These are phyloP conservation scores for Geosmithia flava DNA, from an alignment of 2,329 filamentous ascomycete species.

Conservation along the genomic window DNA sequence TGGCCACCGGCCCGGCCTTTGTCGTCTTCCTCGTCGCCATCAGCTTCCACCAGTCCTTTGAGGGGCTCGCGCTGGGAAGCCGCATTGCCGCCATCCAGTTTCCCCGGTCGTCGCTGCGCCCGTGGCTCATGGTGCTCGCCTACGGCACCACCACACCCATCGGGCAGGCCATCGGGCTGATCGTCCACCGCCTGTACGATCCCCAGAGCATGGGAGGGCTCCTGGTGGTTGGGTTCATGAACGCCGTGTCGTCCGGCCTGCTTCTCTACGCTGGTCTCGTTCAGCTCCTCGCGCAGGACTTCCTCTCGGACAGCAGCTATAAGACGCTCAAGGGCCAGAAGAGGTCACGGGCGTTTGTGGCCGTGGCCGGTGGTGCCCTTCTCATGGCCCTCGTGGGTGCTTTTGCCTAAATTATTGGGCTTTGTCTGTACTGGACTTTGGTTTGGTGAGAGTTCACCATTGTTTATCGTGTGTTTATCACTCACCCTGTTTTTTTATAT, in stretches of 20 bases:
- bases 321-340: conserved; percentile 47
- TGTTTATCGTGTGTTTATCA: too few species aligned
- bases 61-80: conserved; percentile 74
- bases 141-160: conserved; percentile 70
- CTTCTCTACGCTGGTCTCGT: conserved; percentile 74
- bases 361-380: conserved; percentile 50
- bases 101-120: conserved; percentile 56
- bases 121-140: conserved; percentile 72
- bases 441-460: too few species aligned
- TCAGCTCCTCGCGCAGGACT: conserved; percentile 76
- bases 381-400: conserved; percentile 63
- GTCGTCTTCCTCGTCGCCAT: conserved; percentile 71
- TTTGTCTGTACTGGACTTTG: background rate
- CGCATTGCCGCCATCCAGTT: conserved; percentile 79
- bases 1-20: conserved; percentile 68
- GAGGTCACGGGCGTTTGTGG: conserved; percentile 48
- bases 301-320: conserved; percentile 66
- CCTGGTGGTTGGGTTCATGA: conserved; percentile 77
- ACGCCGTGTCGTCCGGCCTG: conserved; percentile 70
- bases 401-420: conserved; percentile 41
- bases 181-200: conserved; percentile 69
- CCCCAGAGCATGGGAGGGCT: conserved; percentile 64
- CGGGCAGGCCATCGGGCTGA: conserved; percentile 70
- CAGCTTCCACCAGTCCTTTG: conserved; percentile 78
- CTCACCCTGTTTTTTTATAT: too few species aligned